phyloP scores from a whole-genome alignment of 2,329 filamentous ascomycete species.

The Diaporthe destruens region DNA sequence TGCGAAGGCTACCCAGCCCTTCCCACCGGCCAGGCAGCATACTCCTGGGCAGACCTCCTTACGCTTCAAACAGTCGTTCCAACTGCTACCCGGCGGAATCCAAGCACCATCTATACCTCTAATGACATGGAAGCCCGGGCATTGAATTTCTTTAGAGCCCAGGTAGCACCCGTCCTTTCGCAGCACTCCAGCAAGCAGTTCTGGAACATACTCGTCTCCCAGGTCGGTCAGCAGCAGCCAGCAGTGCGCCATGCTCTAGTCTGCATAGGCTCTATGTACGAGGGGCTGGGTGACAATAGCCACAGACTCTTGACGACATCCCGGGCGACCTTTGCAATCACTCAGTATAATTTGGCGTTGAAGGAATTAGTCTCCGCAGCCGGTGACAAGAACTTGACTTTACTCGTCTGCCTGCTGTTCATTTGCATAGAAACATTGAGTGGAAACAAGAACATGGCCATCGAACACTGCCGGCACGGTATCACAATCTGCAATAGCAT shows the following conservation, averaged over 20 bases:
- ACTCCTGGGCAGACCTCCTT: constrained; percentile 38
- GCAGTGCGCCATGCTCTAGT: constrained; percentile 63
- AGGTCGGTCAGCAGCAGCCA: constrained; percentile 59
- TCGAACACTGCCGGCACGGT: constrained; percentile 51
- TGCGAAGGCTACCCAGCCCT: constrained; percentile 44
- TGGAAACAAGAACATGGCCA: constrained; percentile 55
- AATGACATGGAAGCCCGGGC: constrained; percentile 37
- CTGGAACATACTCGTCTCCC: constrained; percentile 60
- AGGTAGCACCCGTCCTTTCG: constrained; percentile 57
- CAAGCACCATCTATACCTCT: neutral
- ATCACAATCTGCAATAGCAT: constrained; percentile 43
- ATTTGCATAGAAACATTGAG: constrained; percentile 63
- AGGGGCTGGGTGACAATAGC: constrained; percentile 47
- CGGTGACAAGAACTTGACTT: constrained; percentile 49
- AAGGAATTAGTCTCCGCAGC: constrained; percentile 55
- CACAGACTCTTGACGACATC: constrained; percentile 44
- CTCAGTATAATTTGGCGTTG: constrained; percentile 64
- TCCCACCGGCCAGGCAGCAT: constrained; percentile 36
- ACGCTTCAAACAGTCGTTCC: neutral
- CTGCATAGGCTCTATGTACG: constrained; percentile 63
- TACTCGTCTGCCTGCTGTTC: constrained; percentile 64
- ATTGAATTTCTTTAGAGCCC: constrained; percentile 52
- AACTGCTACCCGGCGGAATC: neutral
- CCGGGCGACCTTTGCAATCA: constrained; percentile 53
- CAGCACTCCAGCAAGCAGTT: constrained; percentile 58